Evolutionary conservation across 2,329 filamentous ascomycete species (phyloP).

Genomic region (Xylariaceae sp.): DNA sequence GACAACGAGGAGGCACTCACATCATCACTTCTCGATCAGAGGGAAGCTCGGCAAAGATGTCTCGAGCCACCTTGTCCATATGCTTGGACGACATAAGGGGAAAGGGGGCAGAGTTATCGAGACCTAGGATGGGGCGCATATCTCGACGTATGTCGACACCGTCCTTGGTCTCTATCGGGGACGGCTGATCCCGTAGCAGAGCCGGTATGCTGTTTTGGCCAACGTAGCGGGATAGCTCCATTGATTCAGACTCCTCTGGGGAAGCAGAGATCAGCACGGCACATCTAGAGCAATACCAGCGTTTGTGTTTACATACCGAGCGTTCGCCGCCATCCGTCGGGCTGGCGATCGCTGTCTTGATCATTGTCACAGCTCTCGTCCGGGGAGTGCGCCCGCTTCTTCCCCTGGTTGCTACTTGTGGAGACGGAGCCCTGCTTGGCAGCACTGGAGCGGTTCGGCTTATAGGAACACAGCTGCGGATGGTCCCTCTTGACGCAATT

Average conservation of each 20-base stretch:
- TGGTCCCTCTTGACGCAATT: conserved; percentile 62
- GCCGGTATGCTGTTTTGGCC: conserved; percentile 62
- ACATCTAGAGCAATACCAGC: too few relatives aligned
- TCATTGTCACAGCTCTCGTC: conserved; percentile 30
- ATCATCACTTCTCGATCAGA: conserved; percentile 61
- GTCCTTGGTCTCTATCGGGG: conserved; percentile 42
- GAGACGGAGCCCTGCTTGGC: conserved; percentile 27
- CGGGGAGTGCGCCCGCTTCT: conserved; percentile 38
- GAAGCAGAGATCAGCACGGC: too few relatives aligned
- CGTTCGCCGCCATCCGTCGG: conserved; percentile 24
- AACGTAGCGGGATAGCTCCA: conserved; percentile 51
- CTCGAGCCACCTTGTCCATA: conserved; percentile 50
- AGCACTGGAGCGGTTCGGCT: conserved; percentile 46
- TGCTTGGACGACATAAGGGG: conserved; percentile 59
- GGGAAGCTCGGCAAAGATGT: conserved; percentile 54
- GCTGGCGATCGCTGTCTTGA: conserved; percentile 28
- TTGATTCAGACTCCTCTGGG: conserved; percentile 44
- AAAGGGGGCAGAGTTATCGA: conserved; percentile 60
- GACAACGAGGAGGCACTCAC: conserved; percentile 31
- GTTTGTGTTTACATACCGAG: conserved; percentile 25
- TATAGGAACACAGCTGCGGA: conserved; percentile 58
- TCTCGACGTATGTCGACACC: conserved; percentile 53
- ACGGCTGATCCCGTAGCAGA: conserved; percentile 54
- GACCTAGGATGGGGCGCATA: conserved; percentile 57
- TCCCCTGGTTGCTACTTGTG: conserved; percentile 19